These are phyloP conservation scores for Xylaria curta DNA, from an alignment of 495 filamentous ascomycete genomes.

Conservation along the genomic window DNA sequence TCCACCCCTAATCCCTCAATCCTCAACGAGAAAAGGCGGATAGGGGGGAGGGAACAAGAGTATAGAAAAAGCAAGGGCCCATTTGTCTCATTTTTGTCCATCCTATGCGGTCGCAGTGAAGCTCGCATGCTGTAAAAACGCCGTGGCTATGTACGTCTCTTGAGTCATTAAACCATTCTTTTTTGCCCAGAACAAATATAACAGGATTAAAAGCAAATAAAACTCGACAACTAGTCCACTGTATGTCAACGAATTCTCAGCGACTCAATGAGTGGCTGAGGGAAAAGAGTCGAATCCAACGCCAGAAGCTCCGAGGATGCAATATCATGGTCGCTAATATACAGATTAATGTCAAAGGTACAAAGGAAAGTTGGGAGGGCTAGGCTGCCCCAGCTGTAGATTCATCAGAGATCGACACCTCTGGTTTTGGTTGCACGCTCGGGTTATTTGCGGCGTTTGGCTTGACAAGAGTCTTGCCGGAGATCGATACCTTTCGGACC, in stretches of 20 bases:
- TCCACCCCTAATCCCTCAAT: neutral
- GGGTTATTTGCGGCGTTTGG: slow-evolving; percentile 57
- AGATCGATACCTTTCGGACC: slow-evolving; percentile 60
- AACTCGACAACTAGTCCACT: slow-evolving; percentile 16
- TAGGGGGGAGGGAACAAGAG: neutral
- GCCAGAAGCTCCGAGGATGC: slow-evolving; percentile 42
- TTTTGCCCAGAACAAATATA: slow-evolving; percentile 30
- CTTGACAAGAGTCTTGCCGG: slow-evolving; percentile 57
- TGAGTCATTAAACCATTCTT: slow-evolving; percentile 33
- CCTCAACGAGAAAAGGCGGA: neutral
- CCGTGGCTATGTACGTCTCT: slow-evolving; percentile 36
- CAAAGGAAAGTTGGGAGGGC: slow-evolving; percentile 39
- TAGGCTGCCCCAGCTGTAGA: slow-evolving; percentile 36
- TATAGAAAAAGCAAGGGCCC: neutral
- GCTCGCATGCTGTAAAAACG: slow-evolving; percentile 28
- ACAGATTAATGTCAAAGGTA: slow-evolving; percentile 39
- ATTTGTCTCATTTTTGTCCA: slow-evolving; percentile 29
- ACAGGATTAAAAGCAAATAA: slow-evolving; percentile 28
- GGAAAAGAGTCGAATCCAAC: slow-evolving; percentile 39
- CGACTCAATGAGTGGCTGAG: slow-evolving; percentile 14
- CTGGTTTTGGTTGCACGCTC: slow-evolving; percentile 39
- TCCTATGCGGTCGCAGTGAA: slow-evolving; percentile 42
- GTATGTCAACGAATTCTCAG: slow-evolving; percentile 7
- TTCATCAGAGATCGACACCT: slow-evolving; percentile 31
- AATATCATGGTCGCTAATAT: slow-evolving; percentile 43